Percentiles rank a stretch among this genome's conserved stretches.
Evolutionary conservation across 2,329 filamentous ascomycete species (phyloP).

Genomic region (Cladophialophora carrionii): DNA sequence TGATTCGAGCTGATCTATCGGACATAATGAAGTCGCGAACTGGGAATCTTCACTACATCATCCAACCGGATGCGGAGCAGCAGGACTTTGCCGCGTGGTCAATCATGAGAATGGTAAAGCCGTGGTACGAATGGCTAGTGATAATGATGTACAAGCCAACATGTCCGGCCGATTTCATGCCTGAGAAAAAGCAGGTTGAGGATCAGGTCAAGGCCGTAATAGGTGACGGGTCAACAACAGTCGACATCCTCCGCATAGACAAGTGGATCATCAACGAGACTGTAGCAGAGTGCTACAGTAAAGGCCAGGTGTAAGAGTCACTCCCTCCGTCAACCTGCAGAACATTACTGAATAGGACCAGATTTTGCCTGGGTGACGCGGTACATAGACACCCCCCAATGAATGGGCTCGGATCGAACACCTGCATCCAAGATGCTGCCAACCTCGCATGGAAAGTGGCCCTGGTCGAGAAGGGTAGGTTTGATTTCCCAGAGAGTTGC

Average conservation of each 20-base stretch:
- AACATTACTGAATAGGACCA: constrained; percentile 8
- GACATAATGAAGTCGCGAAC: constrained; percentile 54
- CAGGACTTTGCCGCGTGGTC: constrained; percentile 56
- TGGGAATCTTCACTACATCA: constrained; percentile 64
- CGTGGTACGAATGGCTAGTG: constrained; percentile 62
- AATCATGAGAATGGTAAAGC: constrained; percentile 63
- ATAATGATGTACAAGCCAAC: constrained; percentile 49
- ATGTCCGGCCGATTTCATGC: constrained; percentile 53
- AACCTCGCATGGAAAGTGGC: constrained; percentile 47
- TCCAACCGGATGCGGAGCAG: constrained; percentile 54
- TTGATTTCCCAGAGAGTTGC: neutral
- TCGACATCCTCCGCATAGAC: constrained; percentile 5
- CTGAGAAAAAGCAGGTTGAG: constrained; percentile 50
- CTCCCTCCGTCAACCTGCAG: constrained; percentile 1
- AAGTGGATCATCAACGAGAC: constrained; percentile 59
- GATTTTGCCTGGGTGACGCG: constrained; percentile 45
- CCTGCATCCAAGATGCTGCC: constrained; percentile 44
- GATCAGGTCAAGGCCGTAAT: constrained; percentile 57
- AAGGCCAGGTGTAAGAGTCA: constrained; percentile 46
- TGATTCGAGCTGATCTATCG: constrained; percentile 55
- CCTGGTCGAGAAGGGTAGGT: constrained; percentile 40
- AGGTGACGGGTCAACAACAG: constrained; percentile 42
- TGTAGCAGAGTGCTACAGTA: constrained; percentile 60
- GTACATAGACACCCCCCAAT: constrained; percentile 45
- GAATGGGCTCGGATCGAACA: constrained; percentile 45